phyloP scores from a whole-genome alignment of 768 basidiomycete genomes.

The Lentinus brumalis region DNA sequence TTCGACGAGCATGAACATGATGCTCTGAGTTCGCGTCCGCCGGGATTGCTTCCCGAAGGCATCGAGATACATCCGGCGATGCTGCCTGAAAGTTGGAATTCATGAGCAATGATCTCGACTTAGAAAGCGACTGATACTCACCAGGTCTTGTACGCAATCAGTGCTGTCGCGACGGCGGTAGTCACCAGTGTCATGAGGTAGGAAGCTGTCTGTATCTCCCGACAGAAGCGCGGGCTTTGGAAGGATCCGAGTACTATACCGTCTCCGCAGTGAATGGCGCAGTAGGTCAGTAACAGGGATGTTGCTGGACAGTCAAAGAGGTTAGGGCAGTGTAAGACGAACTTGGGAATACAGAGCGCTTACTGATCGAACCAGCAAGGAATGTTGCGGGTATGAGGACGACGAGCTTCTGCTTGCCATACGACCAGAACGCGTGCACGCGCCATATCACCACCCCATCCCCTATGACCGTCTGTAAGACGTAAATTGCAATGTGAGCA shows the following conservation, averaged over 20 bases:
- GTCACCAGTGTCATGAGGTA: slow-evolving; percentile 23
- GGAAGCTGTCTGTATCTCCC: slow-evolving; percentile 24
- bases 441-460: slow-evolving; percentile 28
- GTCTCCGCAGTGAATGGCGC: slow-evolving; percentile 18
- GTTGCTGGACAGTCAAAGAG: slow-evolving; percentile 5
- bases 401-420: slow-evolving; percentile 15
- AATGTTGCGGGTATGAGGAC: slow-evolving; percentile 18
- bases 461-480: slow-evolving; percentile 23
- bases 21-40: slow-evolving; percentile 16
- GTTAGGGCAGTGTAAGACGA: too few species aligned
- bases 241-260: slow-evolving; percentile 21
- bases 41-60: slow-evolving; percentile 1
- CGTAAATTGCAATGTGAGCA: not conserved
- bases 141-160: slow-evolving; percentile 27
- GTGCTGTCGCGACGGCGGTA: slow-evolving; percentile 20
- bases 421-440: slow-evolving; percentile 22
- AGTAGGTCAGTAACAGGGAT: slow-evolving; percentile 25
- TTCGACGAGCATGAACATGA: slow-evolving; percentile 26
- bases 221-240: slow-evolving; percentile 23
- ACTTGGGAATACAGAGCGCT: not conserved
- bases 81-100: not conserved
- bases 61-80: not conserved
- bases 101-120: not conserved
- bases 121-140: not conserved
- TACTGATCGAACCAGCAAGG: slow-evolving; percentile 22